phyloP scores from a whole-genome alignment of 345 rosid species.

The Stellera chamaejasme region DNA sequence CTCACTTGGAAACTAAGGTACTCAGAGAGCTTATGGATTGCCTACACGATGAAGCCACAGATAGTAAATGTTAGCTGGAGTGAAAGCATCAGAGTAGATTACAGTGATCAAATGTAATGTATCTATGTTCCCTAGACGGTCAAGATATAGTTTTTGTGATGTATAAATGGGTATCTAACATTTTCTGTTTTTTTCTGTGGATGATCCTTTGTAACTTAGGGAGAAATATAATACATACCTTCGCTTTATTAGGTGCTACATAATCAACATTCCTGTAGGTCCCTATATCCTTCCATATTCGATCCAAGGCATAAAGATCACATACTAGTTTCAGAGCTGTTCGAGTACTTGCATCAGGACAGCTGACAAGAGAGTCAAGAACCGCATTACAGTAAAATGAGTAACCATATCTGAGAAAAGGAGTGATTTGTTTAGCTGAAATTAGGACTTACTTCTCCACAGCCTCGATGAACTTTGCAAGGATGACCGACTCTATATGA shows the following conservation, averaged over 20 bases:
- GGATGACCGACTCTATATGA: constrained; percentile 90
- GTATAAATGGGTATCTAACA: no score
- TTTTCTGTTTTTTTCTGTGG: not conserved
- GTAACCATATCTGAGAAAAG: not conserved
- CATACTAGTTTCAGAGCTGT: constrained; percentile 83
- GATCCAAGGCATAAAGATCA: constrained; percentile 92
- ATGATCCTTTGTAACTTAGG: not conserved
- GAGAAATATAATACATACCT: constrained; percentile 36
- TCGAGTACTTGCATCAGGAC: constrained; percentile 60
- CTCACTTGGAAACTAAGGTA: constrained; percentile 85
- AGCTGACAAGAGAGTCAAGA: constrained; percentile 28
- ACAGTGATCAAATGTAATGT: not conserved
- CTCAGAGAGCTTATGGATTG: constrained; percentile 84
- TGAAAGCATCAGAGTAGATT: not conserved
- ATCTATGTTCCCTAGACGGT: not conserved
- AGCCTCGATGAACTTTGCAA: constrained; percentile 80
- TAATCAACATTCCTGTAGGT: constrained; percentile 88
- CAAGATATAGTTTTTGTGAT: not conserved
- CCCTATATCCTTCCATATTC: constrained; percentile 95
- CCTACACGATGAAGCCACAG: constrained; percentile 30
- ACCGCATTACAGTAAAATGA: constrained; percentile 8
- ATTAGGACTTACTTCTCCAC: constrained; percentile 57
- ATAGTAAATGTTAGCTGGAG: not conserved
- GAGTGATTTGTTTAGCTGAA: not conserved
- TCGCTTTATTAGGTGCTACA: constrained; percentile 98